A percentile compares a stretch with the other conserved stretches of the same genome.
These are phyloP conservation scores for Podospora didyma DNA, from an alignment of 495 filamentous ascomycete genomes.

Conservation along the genomic window DNA sequence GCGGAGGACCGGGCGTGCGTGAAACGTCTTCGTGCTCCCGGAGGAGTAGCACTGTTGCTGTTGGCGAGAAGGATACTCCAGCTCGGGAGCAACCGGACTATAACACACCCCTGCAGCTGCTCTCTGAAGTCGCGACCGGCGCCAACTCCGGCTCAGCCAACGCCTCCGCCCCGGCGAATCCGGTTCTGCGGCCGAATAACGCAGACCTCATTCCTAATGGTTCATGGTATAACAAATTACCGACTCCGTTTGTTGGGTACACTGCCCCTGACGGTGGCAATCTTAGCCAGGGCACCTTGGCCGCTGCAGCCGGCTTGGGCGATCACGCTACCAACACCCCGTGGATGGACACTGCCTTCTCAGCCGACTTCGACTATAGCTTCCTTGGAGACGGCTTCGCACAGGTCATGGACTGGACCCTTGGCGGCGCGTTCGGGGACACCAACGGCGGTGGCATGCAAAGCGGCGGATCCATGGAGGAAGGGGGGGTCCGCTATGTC, in stretches of 20 bases:
- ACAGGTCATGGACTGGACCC: constrained; percentile 48
- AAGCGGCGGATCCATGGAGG: too few relatives aligned
- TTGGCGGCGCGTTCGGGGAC: constrained; percentile 34
- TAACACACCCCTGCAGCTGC: constrained; percentile 58
- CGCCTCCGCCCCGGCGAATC: background rate
- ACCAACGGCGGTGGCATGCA: constrained; percentile 12
- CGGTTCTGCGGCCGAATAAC: background rate
- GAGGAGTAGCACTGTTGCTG: constrained; percentile 14
- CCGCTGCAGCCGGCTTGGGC: background rate
- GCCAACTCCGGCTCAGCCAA: constrained; percentile 2
- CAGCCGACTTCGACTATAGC: constrained; percentile 34
- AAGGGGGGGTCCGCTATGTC: constrained; percentile 27
- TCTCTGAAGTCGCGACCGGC: constrained; percentile 65
- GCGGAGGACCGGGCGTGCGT: background rate
- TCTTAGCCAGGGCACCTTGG: background rate
- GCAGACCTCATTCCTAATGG: background rate
- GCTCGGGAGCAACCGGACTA: constrained; percentile 15
- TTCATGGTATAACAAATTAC: background rate
- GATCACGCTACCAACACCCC: background rate
- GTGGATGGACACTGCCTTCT: constrained; percentile 28
- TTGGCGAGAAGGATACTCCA: background rate
- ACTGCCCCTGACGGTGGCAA: background rate
- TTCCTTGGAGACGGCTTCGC: constrained; percentile 43
- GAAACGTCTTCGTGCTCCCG: background rate
- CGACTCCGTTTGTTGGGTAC: background rate